Percentiles rank a stretch among this genome's conserved stretches.
Evolutionary conservation across 371 early-diverging fungal genomes (phyloP).

Genomic region (Apophysomyces sp.): DNA sequence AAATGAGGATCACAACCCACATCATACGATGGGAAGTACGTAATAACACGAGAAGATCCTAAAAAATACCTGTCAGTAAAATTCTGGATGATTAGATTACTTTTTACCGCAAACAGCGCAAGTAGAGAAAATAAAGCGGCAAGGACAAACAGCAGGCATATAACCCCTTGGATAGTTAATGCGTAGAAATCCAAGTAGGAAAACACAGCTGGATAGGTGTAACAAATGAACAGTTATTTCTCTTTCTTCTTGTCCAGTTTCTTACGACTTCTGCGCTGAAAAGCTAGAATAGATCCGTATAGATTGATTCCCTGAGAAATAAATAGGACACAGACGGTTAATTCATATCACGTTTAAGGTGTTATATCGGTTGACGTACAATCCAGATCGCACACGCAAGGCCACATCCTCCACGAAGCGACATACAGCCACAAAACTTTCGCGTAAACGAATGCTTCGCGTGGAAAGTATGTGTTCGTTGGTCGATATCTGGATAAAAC

Average conservation of each 20-base stretch:
- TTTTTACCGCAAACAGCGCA: constrained; percentile 26
- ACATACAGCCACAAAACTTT: constrained; percentile 28
- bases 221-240: background rate
- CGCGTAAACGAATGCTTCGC: constrained; percentile 8
- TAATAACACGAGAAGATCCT: constrained; percentile 16
- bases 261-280: constrained; percentile 25
- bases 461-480: constrained; percentile 5
- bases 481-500: constrained; percentile 5
- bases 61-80: background rate
- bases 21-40: constrained; percentile 15
- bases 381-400: constrained; percentile 9
- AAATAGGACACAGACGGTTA: background rate
- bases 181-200: constrained; percentile 29
- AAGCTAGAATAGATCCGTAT: constrained; percentile 21
- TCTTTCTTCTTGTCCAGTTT: background rate
- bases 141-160: constrained; percentile 31
- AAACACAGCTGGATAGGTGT: constrained; percentile 29
- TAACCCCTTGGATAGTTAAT: constrained; percentile 26
- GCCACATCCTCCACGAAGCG: constrained; percentile 17
- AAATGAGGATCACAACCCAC: constrained; percentile 19
- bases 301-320: constrained; percentile 16
- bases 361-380: background rate
- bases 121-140: constrained; percentile 29
- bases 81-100: background rate
- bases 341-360: background rate